Evolutionary conservation across 177 flowering plant species (phyloP).

Genomic region (Tripterygium wilfordii): DNA sequence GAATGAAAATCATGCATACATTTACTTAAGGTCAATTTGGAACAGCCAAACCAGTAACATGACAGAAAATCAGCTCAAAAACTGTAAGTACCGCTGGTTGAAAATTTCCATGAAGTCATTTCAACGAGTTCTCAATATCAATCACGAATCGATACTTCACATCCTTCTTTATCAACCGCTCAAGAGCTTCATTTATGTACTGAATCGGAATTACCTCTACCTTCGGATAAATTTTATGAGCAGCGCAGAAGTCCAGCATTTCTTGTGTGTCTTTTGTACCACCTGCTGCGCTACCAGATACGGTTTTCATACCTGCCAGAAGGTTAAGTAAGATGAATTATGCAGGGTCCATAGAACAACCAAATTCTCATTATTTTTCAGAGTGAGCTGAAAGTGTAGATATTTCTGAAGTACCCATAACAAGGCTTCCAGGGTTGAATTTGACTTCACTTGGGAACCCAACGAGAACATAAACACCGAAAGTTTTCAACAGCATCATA

Average conservation of each 20-base stretch:
- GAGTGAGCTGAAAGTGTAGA: no score
- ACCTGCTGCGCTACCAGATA: constrained; percentile 75
- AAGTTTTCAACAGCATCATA: constrained; percentile 63
- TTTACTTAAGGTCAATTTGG: neutral
- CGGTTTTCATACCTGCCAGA: constrained; percentile 52
- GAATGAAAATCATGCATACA: no score
- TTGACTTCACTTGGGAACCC: constrained; percentile 83
- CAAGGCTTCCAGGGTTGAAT: constrained; percentile 61
- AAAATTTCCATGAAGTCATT: constrained; percentile 35
- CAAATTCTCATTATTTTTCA: no score
- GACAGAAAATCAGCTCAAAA: neutral
- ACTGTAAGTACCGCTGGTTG: neutral
- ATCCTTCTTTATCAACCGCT: constrained; percentile 71
- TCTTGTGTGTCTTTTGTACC: constrained; percentile 74
- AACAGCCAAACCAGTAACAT: neutral
- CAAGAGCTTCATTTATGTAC: constrained; percentile 76
- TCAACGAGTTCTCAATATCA: constrained; percentile 65
- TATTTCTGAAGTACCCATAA: constrained; percentile 33
- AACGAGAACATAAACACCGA: constrained; percentile 61
- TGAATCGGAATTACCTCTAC: constrained; percentile 73
- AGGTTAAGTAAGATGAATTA: neutral
- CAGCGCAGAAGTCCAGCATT: constrained; percentile 85
- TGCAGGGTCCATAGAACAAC: neutral
- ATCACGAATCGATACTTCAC: constrained; percentile 88
- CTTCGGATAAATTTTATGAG: constrained; percentile 62